Evolutionary conservation across 2,329 filamentous ascomycete genomes (phyloP).

Genomic region (Trichothecium sympodiale): DNA sequence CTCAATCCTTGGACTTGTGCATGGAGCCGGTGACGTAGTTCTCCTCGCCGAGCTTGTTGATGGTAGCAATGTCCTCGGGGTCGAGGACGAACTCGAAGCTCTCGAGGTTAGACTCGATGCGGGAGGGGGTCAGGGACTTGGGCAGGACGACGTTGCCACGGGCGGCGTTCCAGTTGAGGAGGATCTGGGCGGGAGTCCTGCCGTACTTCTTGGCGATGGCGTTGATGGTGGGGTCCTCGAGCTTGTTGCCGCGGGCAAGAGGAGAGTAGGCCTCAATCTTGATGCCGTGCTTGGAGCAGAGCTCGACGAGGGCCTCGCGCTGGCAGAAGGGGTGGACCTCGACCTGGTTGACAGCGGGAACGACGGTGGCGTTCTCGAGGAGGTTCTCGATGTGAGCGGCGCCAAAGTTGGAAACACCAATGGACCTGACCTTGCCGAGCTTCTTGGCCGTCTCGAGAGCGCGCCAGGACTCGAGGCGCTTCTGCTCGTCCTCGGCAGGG

Average conservation of each 20-base stretch:
- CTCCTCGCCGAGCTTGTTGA: conserved; percentile 57
- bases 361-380: conserved; percentile 42
- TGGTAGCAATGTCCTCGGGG: conserved; percentile 44
- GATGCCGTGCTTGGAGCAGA: conserved; percentile 45
- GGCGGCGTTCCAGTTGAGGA: conserved; percentile 71
- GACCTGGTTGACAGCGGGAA: conserved; percentile 67
- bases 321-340: conserved; percentile 68
- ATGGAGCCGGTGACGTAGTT: conserved; percentile 54
- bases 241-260: conserved; percentile 24
- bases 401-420: conserved; percentile 74
- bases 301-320: conserved; percentile 45
- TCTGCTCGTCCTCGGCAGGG: conserved; percentile 54
- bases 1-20: conserved; percentile 27
- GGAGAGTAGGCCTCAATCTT: conserved; percentile 48
- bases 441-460: conserved; percentile 55
- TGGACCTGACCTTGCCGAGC: conserved; percentile 52
- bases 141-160: conserved; percentile 63
- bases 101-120: conserved; percentile 56
- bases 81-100: conserved; percentile 52
- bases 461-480: conserved; percentile 58
- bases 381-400: conserved; percentile 46
- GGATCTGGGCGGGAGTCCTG: conserved; percentile 61
- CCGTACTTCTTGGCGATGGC: conserved; percentile 56
- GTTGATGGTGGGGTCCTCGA: conserved; percentile 48
- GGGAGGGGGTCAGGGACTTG: conserved; percentile 55